Conservation (phyloP, 306 rosid genomes). For the Pueraria montana region DNA sequence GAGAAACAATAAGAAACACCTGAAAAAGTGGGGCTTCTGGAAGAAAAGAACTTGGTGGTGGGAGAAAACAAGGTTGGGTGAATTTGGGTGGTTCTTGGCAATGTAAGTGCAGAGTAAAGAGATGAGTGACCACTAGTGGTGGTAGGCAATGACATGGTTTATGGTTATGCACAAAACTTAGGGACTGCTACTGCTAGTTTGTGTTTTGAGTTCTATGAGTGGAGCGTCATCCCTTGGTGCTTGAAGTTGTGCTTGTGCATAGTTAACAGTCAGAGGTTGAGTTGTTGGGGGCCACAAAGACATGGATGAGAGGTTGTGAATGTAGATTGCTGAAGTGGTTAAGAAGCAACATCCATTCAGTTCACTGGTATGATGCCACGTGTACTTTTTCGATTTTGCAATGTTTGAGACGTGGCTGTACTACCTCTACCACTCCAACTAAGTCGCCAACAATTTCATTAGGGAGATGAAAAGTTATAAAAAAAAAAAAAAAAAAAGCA, state of each 20-base stretch:
- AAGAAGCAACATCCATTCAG: constrained; percentile 38
- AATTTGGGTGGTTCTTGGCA: constrained; percentile 58
- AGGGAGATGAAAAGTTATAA: not conserved
- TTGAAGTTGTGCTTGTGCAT: constrained; percentile 9
- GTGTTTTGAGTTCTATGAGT: not conserved
- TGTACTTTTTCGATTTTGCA: constrained; percentile 34
- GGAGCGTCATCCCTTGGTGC: not conserved
- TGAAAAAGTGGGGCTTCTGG: constrained; percentile 50
- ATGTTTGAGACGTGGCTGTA: constrained; percentile 8
- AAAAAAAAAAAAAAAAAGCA: too few relatives aligned
- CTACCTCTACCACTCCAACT: not conserved
- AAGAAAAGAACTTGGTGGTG: constrained; percentile 47
- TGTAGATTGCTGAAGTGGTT: constrained; percentile 53
- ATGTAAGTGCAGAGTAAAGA: constrained; percentile 66
- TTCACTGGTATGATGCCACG: constrained; percentile 58
- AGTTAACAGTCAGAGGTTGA: not conserved
- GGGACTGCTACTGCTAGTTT: constrained; percentile 18
- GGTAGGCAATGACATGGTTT: constrained; percentile 78
- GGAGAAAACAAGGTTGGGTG: constrained; percentile 49
- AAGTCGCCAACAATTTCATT: not conserved
- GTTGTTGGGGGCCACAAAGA: constrained; percentile 42
- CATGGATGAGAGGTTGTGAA: constrained; percentile 50
- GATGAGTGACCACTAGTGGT: constrained; percentile 62
- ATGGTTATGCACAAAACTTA: constrained; percentile 49
- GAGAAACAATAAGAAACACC: constrained; percentile 50